Percentiles rank a stretch among this genome's conserved stretches.
Conservation (phyloP, 2,329 filamentous ascomycete species). For the Aspergillus sp. region DNA sequence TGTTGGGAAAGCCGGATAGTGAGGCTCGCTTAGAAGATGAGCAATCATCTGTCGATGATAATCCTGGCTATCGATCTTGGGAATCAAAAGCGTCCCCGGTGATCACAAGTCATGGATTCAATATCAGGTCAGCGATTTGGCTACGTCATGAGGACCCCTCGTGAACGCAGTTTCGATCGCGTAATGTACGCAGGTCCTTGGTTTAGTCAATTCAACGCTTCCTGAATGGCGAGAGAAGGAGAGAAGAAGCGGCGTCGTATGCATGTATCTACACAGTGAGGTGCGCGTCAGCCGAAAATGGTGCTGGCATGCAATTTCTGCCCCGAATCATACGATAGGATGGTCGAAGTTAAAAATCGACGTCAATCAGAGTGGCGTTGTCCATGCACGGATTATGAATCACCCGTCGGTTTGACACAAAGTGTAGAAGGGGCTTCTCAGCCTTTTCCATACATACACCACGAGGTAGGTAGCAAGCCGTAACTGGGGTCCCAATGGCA, state of each 20-base stretch:
- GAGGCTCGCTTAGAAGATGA: not conserved
- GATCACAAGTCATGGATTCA: not conserved
- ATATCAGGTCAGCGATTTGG: not conserved
- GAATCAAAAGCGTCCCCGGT: not conserved
- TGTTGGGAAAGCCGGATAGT: not conserved
- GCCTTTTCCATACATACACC: not conserved
- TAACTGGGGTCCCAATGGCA: not conserved
- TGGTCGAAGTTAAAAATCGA: not conserved
- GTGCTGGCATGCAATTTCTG: not conserved
- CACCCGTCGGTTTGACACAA: not conserved
- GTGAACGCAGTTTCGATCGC: not conserved
- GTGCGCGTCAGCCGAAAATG: not conserved
- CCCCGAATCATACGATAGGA: not conserved
- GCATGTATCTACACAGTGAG: not conserved
- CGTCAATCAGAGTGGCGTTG: not conserved
- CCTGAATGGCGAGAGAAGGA: not conserved
- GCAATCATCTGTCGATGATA: not conserved
- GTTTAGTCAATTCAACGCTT: not conserved
- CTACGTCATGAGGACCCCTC: not conserved
- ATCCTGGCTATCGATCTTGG: not conserved
- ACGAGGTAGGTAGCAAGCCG: not conserved
- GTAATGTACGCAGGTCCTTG: not conserved
- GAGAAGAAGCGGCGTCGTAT: not conserved
- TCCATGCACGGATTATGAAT: not conserved
- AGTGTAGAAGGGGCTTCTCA: not conserved